Base-by-base conservation (phyloP, 805 yeast species). In the Candida awuae region DNA sequence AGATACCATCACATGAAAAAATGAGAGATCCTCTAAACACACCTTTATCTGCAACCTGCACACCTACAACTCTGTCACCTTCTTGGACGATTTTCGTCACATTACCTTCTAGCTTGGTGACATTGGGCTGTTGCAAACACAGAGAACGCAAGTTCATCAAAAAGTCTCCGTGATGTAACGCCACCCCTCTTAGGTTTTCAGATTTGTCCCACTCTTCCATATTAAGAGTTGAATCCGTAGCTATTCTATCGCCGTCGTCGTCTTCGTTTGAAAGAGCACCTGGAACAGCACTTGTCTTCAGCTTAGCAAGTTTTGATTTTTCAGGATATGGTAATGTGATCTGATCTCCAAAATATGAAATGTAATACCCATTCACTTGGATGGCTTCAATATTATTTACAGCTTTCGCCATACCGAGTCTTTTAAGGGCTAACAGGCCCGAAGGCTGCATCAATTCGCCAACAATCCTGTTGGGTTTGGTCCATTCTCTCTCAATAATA, bases 401-500 rank as follows among this genome's bases (percentile, higher is more conserved):
- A 2, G 88, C 80, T 46, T 76, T 75, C 15, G 73, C 72, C 86
- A 92, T 78, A 5, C 96, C 97, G 23, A 92, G 65, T 49, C 85
- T 80, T 48, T 71, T 68, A 41, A 92, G 66, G 1, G 95, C 90
- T 56, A 81, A 77, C 21, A 92, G 64, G n/a, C 99, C 99, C 26
- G 86, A 88, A 4, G 99, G 99, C 61, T 92, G 99, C 72, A 92
- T 71, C 53, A 92, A 71, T 59, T 92, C 99, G 29, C 99, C 99
- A 23, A 92, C 97, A 41, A 92, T 92, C 50, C 99, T 71, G 60
- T 92, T 96, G 2, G 98, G 98, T 58, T 77, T 82, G 16, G 75
- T 60, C 85, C 96, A 84, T 55, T 86, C 96, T 46, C 96, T 73
- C 57, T 92, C 99, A 14, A 82, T 67, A 16, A 82, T 69, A 37